Conservation (phyloP, 202 grass and related monocot genomes). For the Cymbopogon flexuosus region DNA sequence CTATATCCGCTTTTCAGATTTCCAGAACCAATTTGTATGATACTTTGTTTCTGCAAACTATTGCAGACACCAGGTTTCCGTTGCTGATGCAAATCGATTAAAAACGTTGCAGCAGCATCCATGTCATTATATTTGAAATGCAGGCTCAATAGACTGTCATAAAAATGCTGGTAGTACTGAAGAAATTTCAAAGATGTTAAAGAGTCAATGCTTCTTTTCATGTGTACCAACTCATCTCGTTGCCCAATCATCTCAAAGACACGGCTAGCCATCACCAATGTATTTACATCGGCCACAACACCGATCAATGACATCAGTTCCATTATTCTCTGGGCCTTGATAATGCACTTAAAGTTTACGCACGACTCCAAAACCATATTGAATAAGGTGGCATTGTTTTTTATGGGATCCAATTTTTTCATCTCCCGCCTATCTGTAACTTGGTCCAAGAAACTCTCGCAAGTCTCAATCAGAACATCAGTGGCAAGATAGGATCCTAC, state of each 20-base stretch:
- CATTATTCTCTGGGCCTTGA: slow-evolving; percentile 70
- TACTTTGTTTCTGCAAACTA: slow-evolving; percentile 41
- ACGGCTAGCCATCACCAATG: slow-evolving; percentile 37
- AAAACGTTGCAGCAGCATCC: slow-evolving; percentile 56
- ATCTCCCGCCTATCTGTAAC: slow-evolving; percentile 37
- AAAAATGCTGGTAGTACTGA: slow-evolving; percentile 59
- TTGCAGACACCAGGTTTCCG: slow-evolving; percentile 25
- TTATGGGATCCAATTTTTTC: slow-evolving; percentile 47
- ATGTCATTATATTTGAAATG: slow-evolving; percentile 80
- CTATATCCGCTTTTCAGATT: slow-evolving; percentile 64
- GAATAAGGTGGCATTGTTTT: slow-evolving; percentile 57
- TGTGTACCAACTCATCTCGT: slow-evolving; percentile 56
- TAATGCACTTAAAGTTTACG: slow-evolving; percentile 57
- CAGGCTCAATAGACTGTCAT: slow-evolving; percentile 65
- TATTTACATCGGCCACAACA: slow-evolving; percentile 59
- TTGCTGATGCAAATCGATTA: slow-evolving; percentile 54
- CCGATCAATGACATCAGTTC: slow-evolving; percentile 62
- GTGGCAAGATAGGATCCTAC: slow-evolving; percentile 57
- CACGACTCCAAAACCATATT: slow-evolving; percentile 81
- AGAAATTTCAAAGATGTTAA: slow-evolving; percentile 31
- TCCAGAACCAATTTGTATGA: slow-evolving; percentile 62
- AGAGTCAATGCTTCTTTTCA: slow-evolving; percentile 58
- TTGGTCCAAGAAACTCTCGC: slow-evolving; percentile 46
- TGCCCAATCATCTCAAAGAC: slow-evolving; percentile 69
- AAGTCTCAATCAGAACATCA: slow-evolving; percentile 64